A percentile compares a stretch with the other conserved stretches of the same genome.
Conservation (phyloP, 345 rosid genomes). For the Citrus reticulata region DNA sequence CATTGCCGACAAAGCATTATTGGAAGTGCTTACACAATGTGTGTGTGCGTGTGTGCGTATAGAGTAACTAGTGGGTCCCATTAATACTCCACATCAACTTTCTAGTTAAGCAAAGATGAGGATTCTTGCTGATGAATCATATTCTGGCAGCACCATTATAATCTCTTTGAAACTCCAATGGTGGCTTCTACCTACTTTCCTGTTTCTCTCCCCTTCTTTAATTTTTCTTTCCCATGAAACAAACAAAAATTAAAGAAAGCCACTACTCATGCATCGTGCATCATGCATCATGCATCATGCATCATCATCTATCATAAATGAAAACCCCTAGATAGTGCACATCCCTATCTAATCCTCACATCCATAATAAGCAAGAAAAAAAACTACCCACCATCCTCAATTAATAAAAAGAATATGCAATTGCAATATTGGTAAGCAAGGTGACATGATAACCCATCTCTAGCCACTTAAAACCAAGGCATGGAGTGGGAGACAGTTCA, state of each 20-base stretch:
- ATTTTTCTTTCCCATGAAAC: slow-evolving; percentile 2
- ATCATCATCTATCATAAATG: background rate
- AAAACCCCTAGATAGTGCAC: slow-evolving; percentile 34
- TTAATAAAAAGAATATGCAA: slow-evolving; percentile 20
- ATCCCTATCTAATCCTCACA: slow-evolving; percentile 41
- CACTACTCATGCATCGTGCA: background rate
- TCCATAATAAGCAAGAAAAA: slow-evolving; percentile 32
- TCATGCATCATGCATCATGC: background rate
- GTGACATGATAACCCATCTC: slow-evolving; percentile 72
- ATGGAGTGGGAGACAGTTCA: slow-evolving; percentile 86
- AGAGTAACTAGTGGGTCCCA: slow-evolving; percentile 36
- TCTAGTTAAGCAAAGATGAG: slow-evolving; percentile 68
- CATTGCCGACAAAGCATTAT: slow-evolving; percentile 75
- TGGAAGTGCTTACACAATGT: slow-evolving; percentile 36
- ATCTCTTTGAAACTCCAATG: slow-evolving; percentile 36
- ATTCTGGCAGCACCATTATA: slow-evolving; percentile 54
- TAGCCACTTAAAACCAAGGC: slow-evolving; percentile 52
- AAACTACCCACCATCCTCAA: slow-evolving; percentile 33
- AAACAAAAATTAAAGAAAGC: slow-evolving; percentile 10
- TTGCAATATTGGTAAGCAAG: slow-evolving; percentile 48
- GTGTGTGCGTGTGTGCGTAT: background rate
- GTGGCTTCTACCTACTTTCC: slow-evolving; percentile 39
- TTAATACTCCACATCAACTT: slow-evolving; percentile 46
- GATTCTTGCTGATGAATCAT: slow-evolving; percentile 68
- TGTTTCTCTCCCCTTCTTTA: background rate